These are phyloP conservation scores for Volutella citrinella DNA, from an alignment of 2,329 filamentous ascomycete genomes.

Conservation along the genomic window DNA sequence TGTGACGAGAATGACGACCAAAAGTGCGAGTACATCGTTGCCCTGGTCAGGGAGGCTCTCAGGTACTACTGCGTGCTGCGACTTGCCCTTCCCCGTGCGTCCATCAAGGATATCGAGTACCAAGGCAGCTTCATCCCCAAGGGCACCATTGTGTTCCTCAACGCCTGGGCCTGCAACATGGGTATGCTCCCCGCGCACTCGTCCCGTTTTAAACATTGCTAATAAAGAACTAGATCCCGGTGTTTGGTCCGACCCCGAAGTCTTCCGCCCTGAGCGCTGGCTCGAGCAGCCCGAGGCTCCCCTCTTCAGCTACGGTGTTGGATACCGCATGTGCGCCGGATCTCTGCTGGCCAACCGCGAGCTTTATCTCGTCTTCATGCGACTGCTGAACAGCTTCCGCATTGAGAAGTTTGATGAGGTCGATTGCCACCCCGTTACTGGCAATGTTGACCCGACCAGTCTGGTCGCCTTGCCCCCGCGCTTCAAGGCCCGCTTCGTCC, in stretches of 20 bases:
- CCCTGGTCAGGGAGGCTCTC: slow-evolving; percentile 60
- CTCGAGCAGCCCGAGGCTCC: slow-evolving; percentile 55
- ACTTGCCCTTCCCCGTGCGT: slow-evolving; percentile 59
- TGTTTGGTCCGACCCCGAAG: slow-evolving; percentile 45
- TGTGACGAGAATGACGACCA: slow-evolving; percentile 62
- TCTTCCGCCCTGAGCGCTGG: slow-evolving; percentile 59
- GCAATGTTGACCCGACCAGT: slow-evolving; percentile 59
- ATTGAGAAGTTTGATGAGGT: slow-evolving; percentile 52
- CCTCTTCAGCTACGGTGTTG: slow-evolving; percentile 63
- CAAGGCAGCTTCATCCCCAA: slow-evolving; percentile 56
- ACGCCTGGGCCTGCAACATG: slow-evolving; percentile 69
- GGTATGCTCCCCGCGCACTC: slow-evolving; percentile 34
- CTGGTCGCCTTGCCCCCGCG: slow-evolving; percentile 58
- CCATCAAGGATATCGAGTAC: slow-evolving; percentile 58
- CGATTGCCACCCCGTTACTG: slow-evolving; percentile 57
- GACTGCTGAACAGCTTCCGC: slow-evolving; percentile 59
- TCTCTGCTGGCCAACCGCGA: slow-evolving; percentile 56
- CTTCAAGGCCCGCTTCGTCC: slow-evolving; percentile 58
- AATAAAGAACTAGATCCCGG: slow-evolving; percentile 13
- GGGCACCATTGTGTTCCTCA: slow-evolving; percentile 63
- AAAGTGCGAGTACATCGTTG: slow-evolving; percentile 61
- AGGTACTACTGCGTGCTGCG: slow-evolving; percentile 62
- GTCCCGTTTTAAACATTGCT: rapidly evolving
- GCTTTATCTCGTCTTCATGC: slow-evolving; percentile 61
- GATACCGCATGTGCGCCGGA: slow-evolving; percentile 67